These are phyloP conservation scores for Rhizophagus clarus DNA, from an alignment of 192 early-diverging fungal species.

Conservation along the genomic window DNA sequence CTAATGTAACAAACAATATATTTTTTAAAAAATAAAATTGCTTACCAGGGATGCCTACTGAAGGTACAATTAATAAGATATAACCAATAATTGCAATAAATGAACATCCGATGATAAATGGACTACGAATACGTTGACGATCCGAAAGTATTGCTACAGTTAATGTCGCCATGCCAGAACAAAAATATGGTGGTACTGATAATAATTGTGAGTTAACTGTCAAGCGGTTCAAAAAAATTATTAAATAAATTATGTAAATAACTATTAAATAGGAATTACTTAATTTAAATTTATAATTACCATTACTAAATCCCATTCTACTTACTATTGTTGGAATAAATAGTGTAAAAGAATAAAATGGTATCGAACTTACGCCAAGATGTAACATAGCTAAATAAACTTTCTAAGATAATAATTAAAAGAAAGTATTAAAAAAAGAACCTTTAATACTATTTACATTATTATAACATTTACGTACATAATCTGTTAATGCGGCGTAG, in stretches of 20 bases:
- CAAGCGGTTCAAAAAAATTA: neutral
- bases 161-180: constrained; percentile 7
- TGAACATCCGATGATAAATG: neutral
- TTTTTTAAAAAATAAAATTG: too few species aligned
- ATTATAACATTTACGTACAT: constrained; percentile 33
- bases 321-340: constrained; percentile 76
- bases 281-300: neutral
- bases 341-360: constrained; percentile 48
- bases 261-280: neutral
- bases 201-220: constrained; percentile 32
- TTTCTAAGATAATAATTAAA: too few species aligned
- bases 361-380: too few species aligned
- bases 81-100: neutral
- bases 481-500: constrained; percentile 36
- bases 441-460: too few species aligned
- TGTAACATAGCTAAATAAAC: too few species aligned
- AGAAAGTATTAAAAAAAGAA: neutral
- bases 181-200: constrained; percentile 35
- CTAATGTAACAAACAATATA: too few species aligned
- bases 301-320: constrained; percentile 60
- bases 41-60: neutral
- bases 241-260: neutral
- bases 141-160: constrained; percentile 14
- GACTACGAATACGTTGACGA: neutral
- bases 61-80: neutral